Percentiles rank a stretch among this genome's conserved stretches.
Conservation (phyloP, 2,329 filamentous ascomycete genomes). For the Elsinoe australis region DNA sequence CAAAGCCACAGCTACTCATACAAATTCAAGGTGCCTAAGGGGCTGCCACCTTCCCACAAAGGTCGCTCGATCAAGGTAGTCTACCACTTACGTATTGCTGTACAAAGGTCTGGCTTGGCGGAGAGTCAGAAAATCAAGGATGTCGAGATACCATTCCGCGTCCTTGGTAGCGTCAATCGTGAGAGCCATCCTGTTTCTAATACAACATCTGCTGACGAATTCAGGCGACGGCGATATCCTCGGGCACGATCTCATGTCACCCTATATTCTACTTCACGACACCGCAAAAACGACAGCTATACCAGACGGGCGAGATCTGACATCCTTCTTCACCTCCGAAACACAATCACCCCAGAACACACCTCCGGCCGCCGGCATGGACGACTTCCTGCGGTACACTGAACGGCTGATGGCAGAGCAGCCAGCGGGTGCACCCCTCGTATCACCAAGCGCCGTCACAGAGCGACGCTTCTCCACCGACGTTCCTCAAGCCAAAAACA, state of each 20-base stretch:
- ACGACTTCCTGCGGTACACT: conserved; percentile 69
- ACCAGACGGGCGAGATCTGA: conserved; percentile 19
- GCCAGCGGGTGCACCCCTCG: conserved; percentile 50
- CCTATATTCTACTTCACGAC: conserved; percentile 82
- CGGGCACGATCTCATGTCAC: conserved; percentile 88
- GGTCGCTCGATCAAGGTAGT: conserved; percentile 90
- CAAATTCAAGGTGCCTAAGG: conserved; percentile 73
- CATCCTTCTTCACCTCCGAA: conserved; percentile 20
- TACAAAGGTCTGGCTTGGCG: conserved; percentile 73
- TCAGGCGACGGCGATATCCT: conserved; percentile 70
- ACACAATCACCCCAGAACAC: conserved; percentile 35
- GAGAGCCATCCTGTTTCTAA: conserved; percentile 19
- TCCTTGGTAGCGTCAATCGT: conserved; percentile 85
- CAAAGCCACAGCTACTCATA: conserved; percentile 86
- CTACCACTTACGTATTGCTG: conserved; percentile 86
- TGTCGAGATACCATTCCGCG: conserved; percentile 87
- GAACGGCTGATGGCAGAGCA: conserved; percentile 62
- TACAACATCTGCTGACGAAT: conserved; percentile 24
- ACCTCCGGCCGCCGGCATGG: conserved; percentile 32
- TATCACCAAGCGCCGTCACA: conserved; percentile 61
- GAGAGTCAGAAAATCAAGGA: conserved; percentile 75
- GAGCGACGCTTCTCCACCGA: conserved; percentile 44
- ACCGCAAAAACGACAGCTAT: conserved; percentile 53
- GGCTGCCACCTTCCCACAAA: conserved; percentile 82
- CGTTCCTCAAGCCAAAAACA: conserved; percentile 39